Evolutionary conservation across 345 rosid genomes (phyloP).

Genomic region (Syzygium aromaticum): DNA sequence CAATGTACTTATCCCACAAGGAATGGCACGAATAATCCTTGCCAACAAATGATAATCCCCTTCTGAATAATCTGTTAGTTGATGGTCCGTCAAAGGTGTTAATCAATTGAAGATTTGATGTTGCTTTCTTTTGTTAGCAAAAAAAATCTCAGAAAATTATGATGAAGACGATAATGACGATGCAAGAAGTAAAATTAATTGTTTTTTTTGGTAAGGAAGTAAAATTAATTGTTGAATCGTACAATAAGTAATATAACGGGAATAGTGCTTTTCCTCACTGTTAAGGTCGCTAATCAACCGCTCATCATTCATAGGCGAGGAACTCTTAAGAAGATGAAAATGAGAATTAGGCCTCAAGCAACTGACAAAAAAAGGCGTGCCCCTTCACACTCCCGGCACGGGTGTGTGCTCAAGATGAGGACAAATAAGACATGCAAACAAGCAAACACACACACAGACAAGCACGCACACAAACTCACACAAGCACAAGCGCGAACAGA

Average conservation of each 20-base stretch:
- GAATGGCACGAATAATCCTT: conserved; percentile 66
- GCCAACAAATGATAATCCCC: conserved; percentile 73
- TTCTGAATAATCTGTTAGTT: conserved; percentile 55
- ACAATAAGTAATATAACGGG: neutral
- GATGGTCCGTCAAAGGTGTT: neutral
- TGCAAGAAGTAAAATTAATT: neutral
- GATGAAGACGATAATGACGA: neutral
- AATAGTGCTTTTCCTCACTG: neutral
- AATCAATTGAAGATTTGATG: neutral
- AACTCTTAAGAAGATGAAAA: neutral
- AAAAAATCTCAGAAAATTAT: neutral
- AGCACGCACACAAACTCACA: neutral
- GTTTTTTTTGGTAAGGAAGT: no score
- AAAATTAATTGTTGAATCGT: neutral
- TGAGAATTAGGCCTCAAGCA: neutral
- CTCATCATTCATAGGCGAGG: neutral
- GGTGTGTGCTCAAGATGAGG: neutral
- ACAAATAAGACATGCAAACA: neutral
- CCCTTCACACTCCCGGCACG: neutral
- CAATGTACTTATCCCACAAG: conserved; percentile 80
- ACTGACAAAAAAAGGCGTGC: neutral
- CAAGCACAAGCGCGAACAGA: neutral
- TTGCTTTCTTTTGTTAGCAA: neutral
- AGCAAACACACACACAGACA: neutral
- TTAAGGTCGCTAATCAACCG: neutral